These are phyloP conservation scores for Saccharomycopsis oosterbeekiorum DNA, from an alignment of 805 yeast species.

Conservation along the genomic window DNA sequence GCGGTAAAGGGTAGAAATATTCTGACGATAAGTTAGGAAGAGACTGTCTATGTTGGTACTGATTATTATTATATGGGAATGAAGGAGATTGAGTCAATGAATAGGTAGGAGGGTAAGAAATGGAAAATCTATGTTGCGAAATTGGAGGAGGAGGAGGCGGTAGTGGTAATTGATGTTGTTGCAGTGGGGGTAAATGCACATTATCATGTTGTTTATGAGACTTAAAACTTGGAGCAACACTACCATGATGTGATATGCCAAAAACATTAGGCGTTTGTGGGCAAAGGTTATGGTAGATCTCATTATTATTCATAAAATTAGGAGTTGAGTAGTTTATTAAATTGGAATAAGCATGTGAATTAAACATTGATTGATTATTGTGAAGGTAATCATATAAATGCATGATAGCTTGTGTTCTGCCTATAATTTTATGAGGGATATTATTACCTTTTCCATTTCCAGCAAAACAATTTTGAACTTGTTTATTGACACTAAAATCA, in stretches of 20 bases:
- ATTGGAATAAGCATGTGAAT: conserved; percentile 2
- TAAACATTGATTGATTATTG: not conserved
- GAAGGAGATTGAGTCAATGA: not conserved
- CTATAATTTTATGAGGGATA: conserved; percentile 16
- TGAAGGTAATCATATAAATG: conserved; percentile 6
- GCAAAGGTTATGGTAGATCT: not conserved
- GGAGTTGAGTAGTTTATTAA: not conserved
- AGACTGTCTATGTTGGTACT: conserved; percentile 4
- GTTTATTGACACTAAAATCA: conserved; percentile 77
- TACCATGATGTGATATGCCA: not conserved
- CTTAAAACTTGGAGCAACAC: not conserved
- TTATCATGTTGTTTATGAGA: not conserved
- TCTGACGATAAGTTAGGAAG: not conserved
- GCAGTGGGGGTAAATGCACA: conserved; percentile 3
- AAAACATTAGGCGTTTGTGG: not conserved
- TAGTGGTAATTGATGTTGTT: not conserved
- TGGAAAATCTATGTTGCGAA: not conserved
- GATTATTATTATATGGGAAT: not conserved
- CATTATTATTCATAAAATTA: not conserved
- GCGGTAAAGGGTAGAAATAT: not conserved
- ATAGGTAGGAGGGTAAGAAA: not conserved
- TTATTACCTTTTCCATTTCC: conserved; percentile 29
- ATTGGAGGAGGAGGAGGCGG: not conserved
- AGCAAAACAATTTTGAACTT: conserved; percentile 57
- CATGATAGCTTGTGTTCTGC: conserved; percentile 10